phyloP scores from a whole-genome alignment of 2,329 filamentous ascomycete genomes.

The Lasiodiplodia sp. region DNA sequence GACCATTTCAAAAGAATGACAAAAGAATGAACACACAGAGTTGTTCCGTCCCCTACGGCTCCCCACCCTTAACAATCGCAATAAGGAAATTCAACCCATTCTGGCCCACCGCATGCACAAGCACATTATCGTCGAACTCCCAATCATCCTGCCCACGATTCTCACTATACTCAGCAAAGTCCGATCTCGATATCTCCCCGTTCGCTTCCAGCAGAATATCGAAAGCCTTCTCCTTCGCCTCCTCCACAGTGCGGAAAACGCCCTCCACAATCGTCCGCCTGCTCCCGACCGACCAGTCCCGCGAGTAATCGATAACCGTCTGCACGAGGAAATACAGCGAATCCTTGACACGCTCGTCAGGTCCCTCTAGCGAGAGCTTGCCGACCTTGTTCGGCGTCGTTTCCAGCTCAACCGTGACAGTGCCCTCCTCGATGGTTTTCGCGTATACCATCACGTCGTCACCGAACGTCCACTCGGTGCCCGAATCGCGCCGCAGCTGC shows the following conservation, averaged over 20 bases:
- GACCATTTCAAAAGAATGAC: too few relatives aligned
- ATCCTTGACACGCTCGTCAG: slow-evolving; percentile 30
- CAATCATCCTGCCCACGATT: slow-evolving; percentile 1
- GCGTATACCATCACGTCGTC: slow-evolving; percentile 31
- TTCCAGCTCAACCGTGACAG: slow-evolving; percentile 25
- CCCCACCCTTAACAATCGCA: slow-evolving; percentile 24
- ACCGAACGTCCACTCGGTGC: neutral
- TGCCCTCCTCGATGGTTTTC: slow-evolving; percentile 29
- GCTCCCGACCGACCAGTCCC: slow-evolving; percentile 31
- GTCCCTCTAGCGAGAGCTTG: neutral
- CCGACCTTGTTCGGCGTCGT: slow-evolving; percentile 22
- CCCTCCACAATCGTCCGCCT: slow-evolving; percentile 27
- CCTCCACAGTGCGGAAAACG: slow-evolving; percentile 31
- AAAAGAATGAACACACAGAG: neutral
- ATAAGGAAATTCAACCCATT: slow-evolving; percentile 24
- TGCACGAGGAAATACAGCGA: neutral
- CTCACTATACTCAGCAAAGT: neutral
- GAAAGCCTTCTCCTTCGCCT: slow-evolving; percentile 21
- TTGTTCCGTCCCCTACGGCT: neutral
- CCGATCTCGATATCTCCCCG: slow-evolving; percentile 27
- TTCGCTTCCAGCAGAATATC: slow-evolving; percentile 31
- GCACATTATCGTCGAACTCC: neutral
- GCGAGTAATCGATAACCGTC: slow-evolving; percentile 27
- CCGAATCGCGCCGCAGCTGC: neutral
- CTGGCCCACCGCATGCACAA: neutral